These are phyloP conservation scores for Elymus sibiricus DNA, from an alignment of 176 grass and related monocot species.

Conservation along the genomic window DNA sequence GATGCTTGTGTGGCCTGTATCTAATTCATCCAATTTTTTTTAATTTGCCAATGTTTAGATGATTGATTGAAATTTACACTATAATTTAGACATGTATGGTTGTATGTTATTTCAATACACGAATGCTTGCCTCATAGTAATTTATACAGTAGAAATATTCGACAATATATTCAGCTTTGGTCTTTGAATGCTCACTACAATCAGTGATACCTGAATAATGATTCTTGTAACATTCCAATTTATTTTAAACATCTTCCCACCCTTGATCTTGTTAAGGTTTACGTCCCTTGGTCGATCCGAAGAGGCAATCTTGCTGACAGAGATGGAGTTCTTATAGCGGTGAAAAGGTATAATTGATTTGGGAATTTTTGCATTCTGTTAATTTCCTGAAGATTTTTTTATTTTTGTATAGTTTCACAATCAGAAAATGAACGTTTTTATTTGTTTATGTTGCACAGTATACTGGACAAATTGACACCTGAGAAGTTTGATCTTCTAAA, in stretches of 20 bases:
- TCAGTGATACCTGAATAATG: background rate
- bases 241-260: constrained; percentile 25
- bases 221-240: background rate
- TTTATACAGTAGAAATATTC: background rate
- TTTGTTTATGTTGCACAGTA: constrained; percentile 27
- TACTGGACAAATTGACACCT: constrained; percentile 43
- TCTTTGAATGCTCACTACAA: background rate
- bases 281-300: constrained; percentile 45
- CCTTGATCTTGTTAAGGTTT: constrained; percentile 43
- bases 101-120: background rate
- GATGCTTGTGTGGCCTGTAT: background rate
- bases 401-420: background rate
- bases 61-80: background rate
- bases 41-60: background rate
- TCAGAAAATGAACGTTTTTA: background rate
- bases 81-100: background rate
- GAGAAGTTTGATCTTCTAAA: constrained; percentile 56
- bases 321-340: constrained; percentile 45
- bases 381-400: background rate
- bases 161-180: background rate
- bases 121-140: background rate
- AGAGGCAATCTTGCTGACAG: constrained; percentile 44
- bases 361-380: background rate
- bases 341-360: constrained; percentile 55
- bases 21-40: background rate